Evolutionary conservation across 106 monocot species (phyloP).

Genomic region (Amphibolis antarctica): DNA sequence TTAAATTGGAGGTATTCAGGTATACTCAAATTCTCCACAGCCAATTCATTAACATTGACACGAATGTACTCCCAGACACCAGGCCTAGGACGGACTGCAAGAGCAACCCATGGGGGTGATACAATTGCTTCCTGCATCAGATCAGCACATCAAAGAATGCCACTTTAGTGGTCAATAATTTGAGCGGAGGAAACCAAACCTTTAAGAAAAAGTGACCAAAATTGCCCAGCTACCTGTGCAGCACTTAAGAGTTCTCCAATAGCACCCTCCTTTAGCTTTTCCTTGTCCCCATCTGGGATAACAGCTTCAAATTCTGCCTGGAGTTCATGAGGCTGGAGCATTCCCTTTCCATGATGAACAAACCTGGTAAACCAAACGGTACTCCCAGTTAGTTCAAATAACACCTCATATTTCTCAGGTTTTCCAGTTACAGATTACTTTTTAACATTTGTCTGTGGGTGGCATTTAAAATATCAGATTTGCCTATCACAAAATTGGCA

Average conservation of each 20-base stretch:
- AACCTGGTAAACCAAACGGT: constrained; percentile 28
- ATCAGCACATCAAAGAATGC: background rate
- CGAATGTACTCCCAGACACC: constrained; percentile 94
- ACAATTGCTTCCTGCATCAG: constrained; percentile 74
- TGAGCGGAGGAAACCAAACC: background rate
- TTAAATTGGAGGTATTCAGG: constrained; percentile 80
- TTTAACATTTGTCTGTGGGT: no score
- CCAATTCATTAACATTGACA: constrained; percentile 74
- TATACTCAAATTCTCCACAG: constrained; percentile 62
- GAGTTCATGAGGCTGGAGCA: constrained; percentile 85
- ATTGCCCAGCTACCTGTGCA: constrained; percentile 46
- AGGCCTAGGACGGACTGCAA: constrained; percentile 78
- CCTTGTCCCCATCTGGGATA: constrained; percentile 32
- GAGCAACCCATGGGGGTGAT: constrained; percentile 71
- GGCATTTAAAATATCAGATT: no score
- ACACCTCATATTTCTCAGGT: background rate
- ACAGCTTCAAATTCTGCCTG: constrained; percentile 43
- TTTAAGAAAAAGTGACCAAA: background rate
- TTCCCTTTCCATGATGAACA: constrained; percentile 83
- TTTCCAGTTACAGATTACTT: no score
- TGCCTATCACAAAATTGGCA: no score
- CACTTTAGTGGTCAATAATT: background rate
- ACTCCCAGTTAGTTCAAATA: background rate
- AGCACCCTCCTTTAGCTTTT: constrained; percentile 44
- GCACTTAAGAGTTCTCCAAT: constrained; percentile 55